Evolutionary conservation across 176 grass and related monocot genomes (phyloP).

Genomic region (Elymus sibiricus): DNA sequence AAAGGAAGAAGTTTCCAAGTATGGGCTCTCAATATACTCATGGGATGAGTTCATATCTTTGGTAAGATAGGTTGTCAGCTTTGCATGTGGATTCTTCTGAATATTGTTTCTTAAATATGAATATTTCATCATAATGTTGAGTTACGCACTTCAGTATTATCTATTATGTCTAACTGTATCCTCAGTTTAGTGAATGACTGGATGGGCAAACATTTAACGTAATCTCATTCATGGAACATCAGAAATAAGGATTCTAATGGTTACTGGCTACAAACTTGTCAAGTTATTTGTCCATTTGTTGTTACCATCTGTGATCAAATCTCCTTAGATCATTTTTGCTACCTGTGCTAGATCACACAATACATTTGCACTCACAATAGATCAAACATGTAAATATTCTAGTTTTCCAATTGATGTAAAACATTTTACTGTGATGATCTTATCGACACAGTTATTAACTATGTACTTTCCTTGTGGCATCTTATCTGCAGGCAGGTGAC

Average conservation of each 20-base stretch:
- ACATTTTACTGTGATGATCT: not conserved
- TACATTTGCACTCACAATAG: not conserved
- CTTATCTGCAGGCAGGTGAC: slow-evolving; percentile 45
- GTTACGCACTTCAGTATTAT: not conserved
- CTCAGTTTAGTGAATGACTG: not conserved
- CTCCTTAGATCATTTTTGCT: not conserved
- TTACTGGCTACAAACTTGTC: slow-evolving; percentile 1
- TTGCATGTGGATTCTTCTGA: not conserved
- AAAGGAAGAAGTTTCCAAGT: slow-evolving; percentile 62
- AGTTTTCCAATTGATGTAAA: slow-evolving; percentile 15
- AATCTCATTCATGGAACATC: not conserved
- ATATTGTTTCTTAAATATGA: slow-evolving; percentile 16
- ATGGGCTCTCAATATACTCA: slow-evolving; percentile 49
- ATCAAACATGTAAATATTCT: not conserved
- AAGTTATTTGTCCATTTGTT: slow-evolving; percentile 10
- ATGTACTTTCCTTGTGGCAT: not conserved
- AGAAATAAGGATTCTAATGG: not conserved
- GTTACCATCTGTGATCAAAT: not conserved
- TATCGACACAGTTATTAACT: not conserved
- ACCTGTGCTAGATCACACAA: not conserved
- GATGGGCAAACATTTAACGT: not conserved
- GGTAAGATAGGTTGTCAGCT: slow-evolving; percentile 37
- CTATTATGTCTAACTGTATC: slow-evolving; percentile 1
- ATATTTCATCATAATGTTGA: not conserved
- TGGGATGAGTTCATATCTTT: slow-evolving; percentile 80